Evolutionary conservation across 208 protist species (phyloP).

Genomic region (Perkinsela sp.): DNA sequence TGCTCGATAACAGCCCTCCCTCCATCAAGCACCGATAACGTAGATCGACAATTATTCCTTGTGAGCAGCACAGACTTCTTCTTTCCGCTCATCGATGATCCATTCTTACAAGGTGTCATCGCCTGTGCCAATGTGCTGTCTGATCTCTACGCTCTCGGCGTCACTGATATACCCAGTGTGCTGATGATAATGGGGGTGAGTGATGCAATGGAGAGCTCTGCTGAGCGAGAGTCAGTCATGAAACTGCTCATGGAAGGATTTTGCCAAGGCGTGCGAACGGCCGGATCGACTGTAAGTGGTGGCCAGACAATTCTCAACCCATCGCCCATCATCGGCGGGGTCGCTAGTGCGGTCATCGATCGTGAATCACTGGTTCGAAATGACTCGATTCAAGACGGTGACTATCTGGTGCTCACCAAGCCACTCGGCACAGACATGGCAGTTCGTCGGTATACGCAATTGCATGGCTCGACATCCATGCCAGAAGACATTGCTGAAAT

Average conservation of each 20-base stretch:
- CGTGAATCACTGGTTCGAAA: constrained; percentile 51
- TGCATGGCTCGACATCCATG: constrained; percentile 16
- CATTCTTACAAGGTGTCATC: constrained; percentile 73
- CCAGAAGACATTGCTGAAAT: too few species aligned
- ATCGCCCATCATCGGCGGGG: constrained; percentile 73
- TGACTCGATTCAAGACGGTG: constrained; percentile 21
- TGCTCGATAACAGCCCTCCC: constrained; percentile 7
- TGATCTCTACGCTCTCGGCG: constrained; percentile 82
- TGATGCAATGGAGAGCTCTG: constrained; percentile 53
- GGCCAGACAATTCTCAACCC: constrained; percentile 85
- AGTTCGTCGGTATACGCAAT: constrained; percentile 35
- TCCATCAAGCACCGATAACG: constrained; percentile 9
- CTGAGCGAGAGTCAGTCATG: constrained; percentile 37
- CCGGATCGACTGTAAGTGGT: constrained; percentile 57
- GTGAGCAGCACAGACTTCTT: constrained; percentile 87
- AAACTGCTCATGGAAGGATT: constrained; percentile 72
- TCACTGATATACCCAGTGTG: constrained; percentile 68
- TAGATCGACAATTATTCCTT: constrained; percentile 18
- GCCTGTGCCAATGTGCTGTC: constrained; percentile 82
- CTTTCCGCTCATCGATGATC: constrained; percentile 80
- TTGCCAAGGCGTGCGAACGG: constrained; percentile 29
- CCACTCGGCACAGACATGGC: constrained; percentile 71
- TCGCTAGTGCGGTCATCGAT: constrained; percentile 46
- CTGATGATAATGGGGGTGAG: constrained; percentile 76
- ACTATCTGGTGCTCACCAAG: constrained; percentile 84